These are phyloP conservation scores for Sclerotinia glacialis DNA, from an alignment of 2,329 filamentous ascomycete genomes.

Conservation along the genomic window DNA sequence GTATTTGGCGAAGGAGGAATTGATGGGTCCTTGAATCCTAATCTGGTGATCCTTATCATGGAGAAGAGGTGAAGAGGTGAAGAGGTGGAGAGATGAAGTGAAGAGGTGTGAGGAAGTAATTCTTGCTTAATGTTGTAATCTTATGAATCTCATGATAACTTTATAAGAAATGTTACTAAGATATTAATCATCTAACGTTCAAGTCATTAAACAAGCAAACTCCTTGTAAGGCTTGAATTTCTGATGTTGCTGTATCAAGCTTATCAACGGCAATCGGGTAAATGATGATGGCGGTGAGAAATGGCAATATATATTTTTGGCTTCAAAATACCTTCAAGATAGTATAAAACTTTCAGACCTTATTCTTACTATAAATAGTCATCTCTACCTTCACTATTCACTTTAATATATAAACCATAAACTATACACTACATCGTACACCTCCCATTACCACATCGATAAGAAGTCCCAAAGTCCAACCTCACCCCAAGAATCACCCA, in stretches of 20 bases:
- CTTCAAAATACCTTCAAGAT: neutral
- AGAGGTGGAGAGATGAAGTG: no score
- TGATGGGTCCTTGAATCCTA: conserved; percentile 9
- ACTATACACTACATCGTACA: neutral
- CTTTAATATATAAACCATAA: neutral
- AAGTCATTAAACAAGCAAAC: neutral
- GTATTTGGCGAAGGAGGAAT: conserved; percentile 14
- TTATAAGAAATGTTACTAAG: neutral
- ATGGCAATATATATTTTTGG: conserved; percentile 11
- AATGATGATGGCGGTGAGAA: conserved; percentile 5
- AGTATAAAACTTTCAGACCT: no score
- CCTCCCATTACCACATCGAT: neutral
- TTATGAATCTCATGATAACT: no score
- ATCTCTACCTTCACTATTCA: fast-evolving
- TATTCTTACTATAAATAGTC: neutral
- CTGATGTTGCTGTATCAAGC: neutral
- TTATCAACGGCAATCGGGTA: neutral
- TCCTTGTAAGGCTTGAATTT: neutral
- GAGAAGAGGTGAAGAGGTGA: neutral
- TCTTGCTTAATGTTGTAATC: neutral
- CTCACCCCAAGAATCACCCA: neutral
- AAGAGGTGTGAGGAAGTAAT: no score
- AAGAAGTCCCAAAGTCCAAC: no score
- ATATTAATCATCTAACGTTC: neutral
- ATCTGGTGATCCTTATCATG: conserved; percentile 6